Evolutionary conservation across 2,329 filamentous ascomycete species (phyloP).

Genomic region (Leptographium wingfieldii): DNA sequence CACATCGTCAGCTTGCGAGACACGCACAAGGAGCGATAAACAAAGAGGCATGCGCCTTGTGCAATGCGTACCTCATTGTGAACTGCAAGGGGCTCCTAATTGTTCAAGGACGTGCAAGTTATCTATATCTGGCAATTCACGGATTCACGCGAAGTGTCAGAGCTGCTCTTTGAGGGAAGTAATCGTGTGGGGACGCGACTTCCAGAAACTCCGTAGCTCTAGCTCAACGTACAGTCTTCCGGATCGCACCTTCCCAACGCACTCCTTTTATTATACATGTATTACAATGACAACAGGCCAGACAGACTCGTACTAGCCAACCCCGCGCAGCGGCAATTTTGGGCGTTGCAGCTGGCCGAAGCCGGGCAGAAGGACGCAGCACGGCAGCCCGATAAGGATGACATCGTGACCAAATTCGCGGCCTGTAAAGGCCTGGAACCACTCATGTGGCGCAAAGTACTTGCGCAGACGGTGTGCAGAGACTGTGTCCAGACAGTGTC

Average conservation of each 20-base stretch:
- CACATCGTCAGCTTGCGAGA: background rate
- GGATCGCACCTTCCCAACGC: background rate
- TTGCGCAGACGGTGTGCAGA: background rate
- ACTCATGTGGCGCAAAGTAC: background rate
- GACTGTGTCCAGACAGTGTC: background rate
- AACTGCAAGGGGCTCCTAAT: no score
- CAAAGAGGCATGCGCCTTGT: no score
- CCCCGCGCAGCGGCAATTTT: background rate
- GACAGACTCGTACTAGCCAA: background rate
- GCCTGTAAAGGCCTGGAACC: background rate
- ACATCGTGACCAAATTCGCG: background rate
- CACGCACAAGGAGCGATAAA: no score
- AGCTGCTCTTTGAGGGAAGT: background rate
- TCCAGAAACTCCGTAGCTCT: background rate
- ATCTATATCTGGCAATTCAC: background rate
- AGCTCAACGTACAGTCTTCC: background rate
- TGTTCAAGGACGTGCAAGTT: no score
- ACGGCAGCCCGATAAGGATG: background rate
- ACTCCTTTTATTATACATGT: background rate
- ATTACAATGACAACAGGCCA: background rate
- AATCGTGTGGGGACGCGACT: background rate
- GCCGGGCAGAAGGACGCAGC: background rate
- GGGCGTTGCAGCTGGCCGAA: background rate
- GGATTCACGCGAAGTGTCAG: background rate
- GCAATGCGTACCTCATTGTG: background rate